Evolutionary conservation across 768 basidiomycete species (phyloP).

Genomic region (Leccinum disarticulatum): DNA sequence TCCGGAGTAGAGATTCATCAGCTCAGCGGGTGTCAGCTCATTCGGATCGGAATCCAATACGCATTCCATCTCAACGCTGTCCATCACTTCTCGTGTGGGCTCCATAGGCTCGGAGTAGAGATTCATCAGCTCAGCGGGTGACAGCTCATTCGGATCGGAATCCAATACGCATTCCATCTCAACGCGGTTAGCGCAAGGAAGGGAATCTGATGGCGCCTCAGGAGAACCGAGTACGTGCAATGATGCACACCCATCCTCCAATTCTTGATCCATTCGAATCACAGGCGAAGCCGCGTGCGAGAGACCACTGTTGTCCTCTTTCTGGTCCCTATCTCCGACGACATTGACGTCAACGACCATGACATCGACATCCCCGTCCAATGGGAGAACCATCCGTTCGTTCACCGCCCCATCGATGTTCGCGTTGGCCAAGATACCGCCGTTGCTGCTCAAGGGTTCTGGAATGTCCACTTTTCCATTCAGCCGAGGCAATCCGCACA

Average conservation of each 20-base stretch:
- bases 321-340: slow-evolving; percentile 3
- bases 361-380: slow-evolving; percentile 17
- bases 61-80: neutral
- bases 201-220: neutral
- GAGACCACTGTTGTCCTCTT: neutral
- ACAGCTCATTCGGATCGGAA: slow-evolving; percentile 4
- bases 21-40: slow-evolving; percentile 11
- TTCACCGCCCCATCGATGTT: neutral
- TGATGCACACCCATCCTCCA: neutral
- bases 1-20: neutral
- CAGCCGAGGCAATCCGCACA: slow-evolving; percentile 16
- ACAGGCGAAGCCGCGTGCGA: neutral
- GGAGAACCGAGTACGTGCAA: neutral
- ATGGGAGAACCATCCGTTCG: neutral
- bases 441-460: neutral
- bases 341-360: slow-evolving; percentile 25
- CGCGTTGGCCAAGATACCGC: neutral
- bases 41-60: neutral
- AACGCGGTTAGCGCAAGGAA: neutral
- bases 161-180: neutral
- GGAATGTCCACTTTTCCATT: neutral
- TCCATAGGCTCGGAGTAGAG: neutral
- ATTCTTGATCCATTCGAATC: neutral
- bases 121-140: slow-evolving; percentile 11
- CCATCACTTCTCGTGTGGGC: slow-evolving; percentile 10